Base-by-base conservation (phyloP, 2,329 filamentous ascomycete genomes). In the Aschersonia sp. region DNA sequence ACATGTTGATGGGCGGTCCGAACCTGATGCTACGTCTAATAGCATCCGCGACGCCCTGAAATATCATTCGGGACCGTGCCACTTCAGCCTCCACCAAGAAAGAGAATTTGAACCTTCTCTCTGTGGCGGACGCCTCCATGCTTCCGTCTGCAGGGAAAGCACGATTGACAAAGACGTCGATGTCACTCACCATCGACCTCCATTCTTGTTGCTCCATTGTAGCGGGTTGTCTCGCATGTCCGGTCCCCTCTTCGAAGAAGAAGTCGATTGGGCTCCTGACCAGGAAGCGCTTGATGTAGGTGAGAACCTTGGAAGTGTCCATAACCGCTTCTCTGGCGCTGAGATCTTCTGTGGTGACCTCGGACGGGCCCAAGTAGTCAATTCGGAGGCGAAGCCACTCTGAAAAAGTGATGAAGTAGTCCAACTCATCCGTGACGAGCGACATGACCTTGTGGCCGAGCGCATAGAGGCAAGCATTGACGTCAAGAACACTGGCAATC, bases 301-400 rank as follows among this genome's bases (percentile, higher is more conserved):
- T 73, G 7, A 95, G 63, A 1, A 94, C 79, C 49, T 81, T 81
- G 12, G 72, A 70, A 45, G 84, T 76, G 53, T 94, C 85, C 51
- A 94, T 78, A 0, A 78, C 77, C 1, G 83, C 79, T 55, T 92
- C 85, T 54, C 84, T 85, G 51, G 90, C 87, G 30, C 80, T 75
- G 43, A 85, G 71, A 53, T 96, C 90, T 29, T 87, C 80, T 6
- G 71, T 73, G 12, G 72, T 70, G 0, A 79, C 55, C 68, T 55
- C 84, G 66, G 59, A 68, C 4, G 83, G 79, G 5, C 78, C 78
- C 43, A 90, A 76, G 11, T 83, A 76, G 53, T 94, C 86, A 50
- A 95, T 90, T 57, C 89, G 81, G 56, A 87, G 77, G 35, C 82
- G 79, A 46, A 97, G 69, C 90, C 90, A 97, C 47, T 74, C 72